A percentile compares a stretch with the other conserved stretches of the same genome.
Conservation (phyloP, 1,284 basidiomycete genomes). For the Pterulicium gracile region DNA sequence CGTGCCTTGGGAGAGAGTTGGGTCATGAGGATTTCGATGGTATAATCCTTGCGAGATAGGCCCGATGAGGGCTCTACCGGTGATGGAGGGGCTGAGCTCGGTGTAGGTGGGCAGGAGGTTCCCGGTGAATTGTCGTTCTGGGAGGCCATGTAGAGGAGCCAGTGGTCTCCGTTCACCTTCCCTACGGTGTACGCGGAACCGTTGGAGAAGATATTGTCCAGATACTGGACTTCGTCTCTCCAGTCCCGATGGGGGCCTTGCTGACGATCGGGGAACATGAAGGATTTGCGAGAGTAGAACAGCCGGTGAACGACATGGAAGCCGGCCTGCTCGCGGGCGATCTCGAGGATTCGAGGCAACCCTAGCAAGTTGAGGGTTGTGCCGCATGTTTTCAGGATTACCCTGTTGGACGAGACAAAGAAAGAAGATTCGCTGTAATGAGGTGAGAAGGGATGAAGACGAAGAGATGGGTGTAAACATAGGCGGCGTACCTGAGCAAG, state of each 20-base stretch:
- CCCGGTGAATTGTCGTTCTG: slow-evolving; percentile 32
- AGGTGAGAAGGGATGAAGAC: slow-evolving; percentile 12
- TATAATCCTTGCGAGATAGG: slow-evolving; percentile 60
- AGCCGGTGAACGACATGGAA: slow-evolving; percentile 72
- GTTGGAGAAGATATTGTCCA: slow-evolving; percentile 81
- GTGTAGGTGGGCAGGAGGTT: slow-evolving; percentile 17
- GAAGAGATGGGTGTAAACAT: slow-evolving; percentile 4
- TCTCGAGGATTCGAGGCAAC: slow-evolving; percentile 85
- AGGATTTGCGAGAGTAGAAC: slow-evolving; percentile 98
- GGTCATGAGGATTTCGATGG: slow-evolving; percentile 98
- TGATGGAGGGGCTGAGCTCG: slow-evolving; percentile 13
- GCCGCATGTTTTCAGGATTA: slow-evolving; percentile 98
- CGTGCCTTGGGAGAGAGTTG: slow-evolving; percentile 74
- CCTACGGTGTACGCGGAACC: slow-evolving; percentile 96
- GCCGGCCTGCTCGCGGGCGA: slow-evolving; percentile 72
- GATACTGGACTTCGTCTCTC: slow-evolving; percentile 86
- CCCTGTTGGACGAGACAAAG: slow-evolving; percentile 90
- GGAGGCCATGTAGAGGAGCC: slow-evolving; percentile 88
- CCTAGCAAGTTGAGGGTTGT: slow-evolving; percentile 97
- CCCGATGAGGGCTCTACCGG: slow-evolving; percentile 10
- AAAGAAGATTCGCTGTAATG: slow-evolving; percentile 86
- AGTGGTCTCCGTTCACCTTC: slow-evolving; percentile 98
- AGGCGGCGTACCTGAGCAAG: slow-evolving; percentile 70
- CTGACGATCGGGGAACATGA: slow-evolving; percentile 99
- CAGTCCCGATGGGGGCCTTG: slow-evolving; percentile 91